Percentiles rank a stretch among this genome's conserved stretches.
These are phyloP conservation scores for Camellia oleifera DNA, from an alignment of 179 eudicot species.

Conservation along the genomic window DNA sequence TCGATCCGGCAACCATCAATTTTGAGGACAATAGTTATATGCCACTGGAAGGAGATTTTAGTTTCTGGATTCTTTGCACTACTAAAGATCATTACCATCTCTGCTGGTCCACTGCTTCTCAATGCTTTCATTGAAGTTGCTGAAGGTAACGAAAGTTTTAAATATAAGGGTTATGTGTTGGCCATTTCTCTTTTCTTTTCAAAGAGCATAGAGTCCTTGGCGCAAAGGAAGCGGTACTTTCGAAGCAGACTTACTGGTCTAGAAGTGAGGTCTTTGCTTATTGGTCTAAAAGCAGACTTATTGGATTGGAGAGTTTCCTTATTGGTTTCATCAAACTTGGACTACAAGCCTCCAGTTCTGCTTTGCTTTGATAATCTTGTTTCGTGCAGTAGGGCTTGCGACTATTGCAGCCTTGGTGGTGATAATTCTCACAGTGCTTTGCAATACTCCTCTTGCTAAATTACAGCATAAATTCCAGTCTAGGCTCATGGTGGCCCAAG, in stretches of 20 bases:
- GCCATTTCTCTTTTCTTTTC: constrained; percentile 34
- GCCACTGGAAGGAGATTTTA: constrained; percentile 41
- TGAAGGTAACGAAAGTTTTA: constrained; percentile 37
- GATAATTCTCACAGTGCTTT: constrained; percentile 33
- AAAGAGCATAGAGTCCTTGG: constrained; percentile 44
- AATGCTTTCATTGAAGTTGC: constrained; percentile 51
- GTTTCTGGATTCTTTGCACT: constrained; percentile 47
- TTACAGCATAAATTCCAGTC: constrained; percentile 63
- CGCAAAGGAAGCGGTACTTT: constrained; percentile 58
- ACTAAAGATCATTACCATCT: constrained; percentile 38
- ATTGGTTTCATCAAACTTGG: constrained; percentile 60
- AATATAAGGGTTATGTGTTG: constrained; percentile 35
- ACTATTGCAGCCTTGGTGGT: constrained; percentile 39
- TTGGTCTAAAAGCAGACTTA: constrained; percentile 35
- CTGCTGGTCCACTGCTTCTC: constrained; percentile 49
- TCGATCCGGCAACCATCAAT: constrained; percentile 25
- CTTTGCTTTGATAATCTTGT: constrained; percentile 40
- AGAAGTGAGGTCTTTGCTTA: constrained; percentile 40
- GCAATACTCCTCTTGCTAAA: constrained; percentile 55
- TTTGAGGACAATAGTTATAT: constrained; percentile 28
- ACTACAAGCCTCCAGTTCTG: constrained; percentile 45
- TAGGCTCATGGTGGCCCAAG: constrained; percentile 60
- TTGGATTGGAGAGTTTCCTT: constrained; percentile 55
- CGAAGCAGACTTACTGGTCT: constrained; percentile 44
- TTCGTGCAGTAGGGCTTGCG: constrained; percentile 41